Conservation (phyloP, 176 grass and related monocot species). For the Secale cereale region DNA sequence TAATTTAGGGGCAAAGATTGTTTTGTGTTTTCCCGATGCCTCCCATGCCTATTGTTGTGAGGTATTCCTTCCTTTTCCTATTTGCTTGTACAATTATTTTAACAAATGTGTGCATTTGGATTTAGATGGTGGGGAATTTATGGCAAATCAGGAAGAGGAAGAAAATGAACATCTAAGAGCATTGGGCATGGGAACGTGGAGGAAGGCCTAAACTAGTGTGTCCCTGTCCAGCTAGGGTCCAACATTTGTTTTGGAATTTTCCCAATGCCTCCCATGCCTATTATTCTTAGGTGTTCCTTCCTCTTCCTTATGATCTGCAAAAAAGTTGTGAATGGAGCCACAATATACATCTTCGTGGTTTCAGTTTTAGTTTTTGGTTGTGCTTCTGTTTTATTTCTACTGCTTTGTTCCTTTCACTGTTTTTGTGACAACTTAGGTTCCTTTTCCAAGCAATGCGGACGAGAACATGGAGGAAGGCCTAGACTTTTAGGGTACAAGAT, state of each 20-base stretch:
- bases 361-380: not conserved
- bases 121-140: not conserved
- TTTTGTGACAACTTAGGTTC: not conserved
- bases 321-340: not conserved
- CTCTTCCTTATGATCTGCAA: not conserved
- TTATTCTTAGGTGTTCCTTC: not conserved
- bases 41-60: too few relatives aligned
- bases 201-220: not conserved
- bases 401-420: not conserved
- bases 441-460: not conserved
- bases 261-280: conserved; percentile 12
- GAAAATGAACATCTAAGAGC: not conserved
- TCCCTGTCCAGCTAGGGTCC: not conserved
- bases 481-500: too few relatives aligned
- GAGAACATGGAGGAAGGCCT: too few relatives aligned
- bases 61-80: not conserved
- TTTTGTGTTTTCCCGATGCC: too few relatives aligned
- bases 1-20: too few relatives aligned
- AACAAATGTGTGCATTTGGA: not conserved
- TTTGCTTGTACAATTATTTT: too few relatives aligned
- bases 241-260: conserved; percentile 3
- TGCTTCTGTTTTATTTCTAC: not conserved
- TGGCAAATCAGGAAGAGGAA: not conserved
- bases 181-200: not conserved
- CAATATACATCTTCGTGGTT: too few relatives aligned